A percentile compares a stretch with the other conserved stretches of the same genome.
These are phyloP conservation scores for Parmelia sp. DNA, from an alignment of 495 filamentous ascomycete genomes.

Conservation along the genomic window DNA sequence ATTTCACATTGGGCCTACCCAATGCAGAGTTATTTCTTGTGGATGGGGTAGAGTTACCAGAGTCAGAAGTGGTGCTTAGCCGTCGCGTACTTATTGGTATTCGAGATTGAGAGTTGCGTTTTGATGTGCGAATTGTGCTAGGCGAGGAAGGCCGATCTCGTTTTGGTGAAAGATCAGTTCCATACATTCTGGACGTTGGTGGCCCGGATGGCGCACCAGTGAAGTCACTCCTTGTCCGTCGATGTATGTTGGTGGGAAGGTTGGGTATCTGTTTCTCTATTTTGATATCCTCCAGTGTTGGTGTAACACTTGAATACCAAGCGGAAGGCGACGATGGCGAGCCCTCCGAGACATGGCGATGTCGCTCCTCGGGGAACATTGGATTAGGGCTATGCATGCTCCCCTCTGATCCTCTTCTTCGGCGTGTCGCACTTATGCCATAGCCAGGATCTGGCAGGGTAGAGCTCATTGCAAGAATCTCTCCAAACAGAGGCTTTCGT, in stretches of 20 bases:
- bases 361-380: constrained; percentile 36
- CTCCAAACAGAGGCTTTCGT: constrained; percentile 47
- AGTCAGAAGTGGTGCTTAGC: constrained; percentile 41
- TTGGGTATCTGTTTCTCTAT: constrained; percentile 28
- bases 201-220: constrained; percentile 19
- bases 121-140: constrained; percentile 26
- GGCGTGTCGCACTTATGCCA: constrained; percentile 36
- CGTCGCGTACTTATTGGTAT: constrained; percentile 52
- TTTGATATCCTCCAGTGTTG: constrained; percentile 45
- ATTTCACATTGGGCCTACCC: constrained; percentile 31
- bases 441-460: constrained; percentile 36
- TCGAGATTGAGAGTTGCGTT: constrained; percentile 49
- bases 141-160: constrained; percentile 20
- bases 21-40: constrained; percentile 42
- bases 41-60: constrained; percentile 40
- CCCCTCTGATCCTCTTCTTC: constrained; percentile 49
- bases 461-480: constrained; percentile 40
- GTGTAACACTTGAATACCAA: constrained; percentile 47
- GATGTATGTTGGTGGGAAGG: constrained; percentile 33
- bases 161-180: constrained; percentile 19
- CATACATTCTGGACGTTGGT: constrained; percentile 12
- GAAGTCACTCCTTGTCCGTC: constrained; percentile 45
- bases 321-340: constrained; percentile 50
- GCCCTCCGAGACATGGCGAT: constrained; percentile 29
- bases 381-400: constrained; percentile 49